These are phyloP conservation scores for Erodium texanum DNA, from an alignment of 441 rosid species.

Conservation along the genomic window DNA sequence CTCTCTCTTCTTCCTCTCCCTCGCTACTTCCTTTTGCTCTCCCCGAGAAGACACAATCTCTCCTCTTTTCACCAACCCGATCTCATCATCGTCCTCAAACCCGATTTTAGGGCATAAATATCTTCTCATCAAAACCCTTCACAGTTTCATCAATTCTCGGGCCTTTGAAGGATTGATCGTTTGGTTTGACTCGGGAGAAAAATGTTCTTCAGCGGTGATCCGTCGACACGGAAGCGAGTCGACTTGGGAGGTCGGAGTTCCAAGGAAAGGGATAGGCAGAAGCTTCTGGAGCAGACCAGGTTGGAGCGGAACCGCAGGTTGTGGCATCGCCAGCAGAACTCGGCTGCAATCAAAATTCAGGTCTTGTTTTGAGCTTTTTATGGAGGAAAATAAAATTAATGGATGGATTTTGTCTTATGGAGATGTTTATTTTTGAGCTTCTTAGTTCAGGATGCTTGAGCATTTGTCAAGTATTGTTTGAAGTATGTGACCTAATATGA, in stretches of 20 bases:
- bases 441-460: too few species aligned
- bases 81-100: neutral
- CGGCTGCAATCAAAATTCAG: conserved; percentile 79
- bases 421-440: too few species aligned
- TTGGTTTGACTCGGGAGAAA: neutral
- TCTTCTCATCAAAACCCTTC: neutral
- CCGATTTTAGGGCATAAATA: neutral
- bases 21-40: too few species aligned
- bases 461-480: neutral
- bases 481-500: neutral
- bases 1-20: too few species aligned
- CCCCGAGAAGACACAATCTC: neutral
- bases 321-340: conserved; percentile 60
- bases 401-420: neutral
- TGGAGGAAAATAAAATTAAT: too few species aligned
- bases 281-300: conserved; percentile 90
- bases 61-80: neutral
- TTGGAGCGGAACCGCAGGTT: conserved; percentile 83
- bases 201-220: conserved; percentile 92
- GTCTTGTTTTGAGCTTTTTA: conserved; percentile 22
- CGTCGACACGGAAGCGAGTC: conserved; percentile 84
- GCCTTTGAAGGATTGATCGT: neutral
- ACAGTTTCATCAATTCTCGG: too few species aligned
- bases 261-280: conserved; percentile 88
- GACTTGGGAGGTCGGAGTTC: conserved; percentile 97